A percentile compares a stretch with the other conserved stretches of the same genome.
Evolutionary conservation across 2,329 filamentous ascomycete species (phyloP).

Genomic region (Lomentospora prolificans): DNA sequence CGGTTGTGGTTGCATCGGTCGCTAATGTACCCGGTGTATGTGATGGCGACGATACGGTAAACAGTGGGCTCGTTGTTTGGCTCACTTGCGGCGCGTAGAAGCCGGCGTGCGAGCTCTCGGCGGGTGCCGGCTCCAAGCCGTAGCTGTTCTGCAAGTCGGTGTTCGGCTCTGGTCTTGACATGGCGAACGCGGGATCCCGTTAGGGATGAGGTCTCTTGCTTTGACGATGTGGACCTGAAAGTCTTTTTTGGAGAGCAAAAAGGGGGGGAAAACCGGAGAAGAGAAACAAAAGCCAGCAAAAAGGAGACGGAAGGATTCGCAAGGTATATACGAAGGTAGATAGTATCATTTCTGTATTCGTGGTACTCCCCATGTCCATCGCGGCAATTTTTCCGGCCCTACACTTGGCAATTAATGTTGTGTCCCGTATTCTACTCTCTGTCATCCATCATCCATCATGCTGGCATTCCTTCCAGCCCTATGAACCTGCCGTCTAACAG

Average conservation of each 20-base stretch:
- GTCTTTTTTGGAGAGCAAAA: background rate
- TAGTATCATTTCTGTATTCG: too few species aligned
- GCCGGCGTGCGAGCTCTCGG: background rate
- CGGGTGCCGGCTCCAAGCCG: background rate
- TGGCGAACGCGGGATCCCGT: background rate
- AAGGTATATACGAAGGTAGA: too few species aligned
- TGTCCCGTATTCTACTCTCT: too few species aligned
- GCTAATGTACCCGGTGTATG: background rate
- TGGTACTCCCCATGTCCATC: too few species aligned
- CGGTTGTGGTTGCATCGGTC: background rate
- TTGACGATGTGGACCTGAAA: background rate
- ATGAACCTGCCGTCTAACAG: too few species aligned
- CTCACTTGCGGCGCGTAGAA: background rate
- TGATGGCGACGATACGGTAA: background rate
- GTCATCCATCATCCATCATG: too few species aligned
- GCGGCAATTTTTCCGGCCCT: too few species aligned
- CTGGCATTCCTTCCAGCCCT: too few species aligned
- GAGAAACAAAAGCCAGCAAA: too few species aligned
- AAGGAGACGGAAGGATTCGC: too few species aligned
- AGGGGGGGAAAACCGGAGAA: background rate
- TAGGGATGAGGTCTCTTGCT: background rate
- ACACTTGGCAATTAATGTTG: too few species aligned
- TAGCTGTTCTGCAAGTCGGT: constrained; percentile 7
- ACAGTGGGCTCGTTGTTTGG: background rate
- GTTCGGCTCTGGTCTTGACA: background rate